Percentiles rank a stretch among this genome's conserved stretches.
phyloP scores from a whole-genome alignment of 202 grass and related monocot species.

The Setaria viridis region DNA sequence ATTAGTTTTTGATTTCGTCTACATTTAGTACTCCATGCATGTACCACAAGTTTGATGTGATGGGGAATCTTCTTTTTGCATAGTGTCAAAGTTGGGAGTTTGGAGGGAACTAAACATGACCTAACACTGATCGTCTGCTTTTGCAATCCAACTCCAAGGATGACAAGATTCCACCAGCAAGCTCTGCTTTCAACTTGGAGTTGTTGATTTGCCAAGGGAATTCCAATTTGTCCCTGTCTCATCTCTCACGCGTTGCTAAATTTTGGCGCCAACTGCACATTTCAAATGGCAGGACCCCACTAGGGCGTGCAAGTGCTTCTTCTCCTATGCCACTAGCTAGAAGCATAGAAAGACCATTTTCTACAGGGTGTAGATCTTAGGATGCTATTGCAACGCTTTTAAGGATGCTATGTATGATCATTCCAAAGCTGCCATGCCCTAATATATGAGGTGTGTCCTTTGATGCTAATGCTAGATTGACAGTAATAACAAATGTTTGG shows the following conservation, averaged over 20 bases:
- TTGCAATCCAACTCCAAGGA: background rate
- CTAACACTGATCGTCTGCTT: background rate
- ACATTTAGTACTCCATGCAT: too few relatives aligned
- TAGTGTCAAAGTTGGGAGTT: too few relatives aligned
- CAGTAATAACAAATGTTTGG: conserved; percentile 25
- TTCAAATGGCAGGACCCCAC: conserved; percentile 19
- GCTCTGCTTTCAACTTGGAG: background rate
- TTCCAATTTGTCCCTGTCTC: conserved; percentile 41
- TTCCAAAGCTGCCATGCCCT: conserved; percentile 41
- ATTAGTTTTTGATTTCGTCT: too few relatives aligned
- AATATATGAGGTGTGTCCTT: conserved; percentile 23
- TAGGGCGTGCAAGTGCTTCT: background rate
- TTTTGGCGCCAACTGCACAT: conserved; percentile 36
- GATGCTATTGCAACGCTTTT: conserved; percentile 44
- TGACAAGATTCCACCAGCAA: conserved; percentile 28
- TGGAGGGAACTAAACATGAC: too few relatives aligned
- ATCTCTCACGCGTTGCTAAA: background rate
- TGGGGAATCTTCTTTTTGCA: too few relatives aligned
- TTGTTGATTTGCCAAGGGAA: conserved; percentile 35
- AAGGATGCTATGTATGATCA: conserved; percentile 38
- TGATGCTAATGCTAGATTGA: background rate
- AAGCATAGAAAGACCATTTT: conserved; percentile 18
- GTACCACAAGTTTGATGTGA: too few relatives aligned
- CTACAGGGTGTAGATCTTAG: background rate
- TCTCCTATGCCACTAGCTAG: conserved; percentile 1